A percentile compares a stretch with the other conserved stretches of the same genome.
phyloP scores from a whole-genome alignment of 2,329 filamentous ascomycete species.

The Neonectria sp. region DNA sequence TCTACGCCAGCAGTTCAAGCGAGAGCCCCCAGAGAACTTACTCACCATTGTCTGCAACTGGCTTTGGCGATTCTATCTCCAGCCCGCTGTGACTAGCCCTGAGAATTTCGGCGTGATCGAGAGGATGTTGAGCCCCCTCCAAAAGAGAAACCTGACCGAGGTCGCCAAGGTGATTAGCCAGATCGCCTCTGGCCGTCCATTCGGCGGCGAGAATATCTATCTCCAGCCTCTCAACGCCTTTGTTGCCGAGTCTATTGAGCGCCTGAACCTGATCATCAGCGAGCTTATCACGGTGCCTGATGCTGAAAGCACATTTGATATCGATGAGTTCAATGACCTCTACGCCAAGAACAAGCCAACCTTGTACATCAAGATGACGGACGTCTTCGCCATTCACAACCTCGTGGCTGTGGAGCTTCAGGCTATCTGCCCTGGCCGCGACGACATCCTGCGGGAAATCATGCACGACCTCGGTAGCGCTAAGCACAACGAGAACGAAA shows the following conservation, averaged over 20 bases:
- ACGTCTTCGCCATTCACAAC: conserved; percentile 96
- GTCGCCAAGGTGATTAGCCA: conserved; percentile 94
- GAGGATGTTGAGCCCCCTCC: conserved; percentile 87
- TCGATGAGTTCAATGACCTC: conserved; percentile 98
- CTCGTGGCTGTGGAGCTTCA: conserved; percentile 86
- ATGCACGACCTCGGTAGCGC: conserved; percentile 95
- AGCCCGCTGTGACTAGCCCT: conserved; percentile 89
- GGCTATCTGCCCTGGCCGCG: conserved; percentile 82
- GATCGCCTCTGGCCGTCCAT: conserved; percentile 88
- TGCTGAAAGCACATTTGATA: conserved; percentile 94
- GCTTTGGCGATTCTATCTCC: conserved; percentile 95
- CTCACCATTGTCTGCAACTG: conserved; percentile 90
- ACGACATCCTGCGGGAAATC: conserved; percentile 92
- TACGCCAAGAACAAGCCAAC: conserved; percentile 97
- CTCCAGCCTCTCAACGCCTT: conserved; percentile 96
- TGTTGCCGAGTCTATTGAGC: conserved; percentile 85
- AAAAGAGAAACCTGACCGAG: conserved; percentile 92
- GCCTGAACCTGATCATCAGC: conserved; percentile 81
- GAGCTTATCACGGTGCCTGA: conserved; percentile 87
- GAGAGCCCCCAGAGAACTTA: conserved; percentile 82
- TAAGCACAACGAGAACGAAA: conserved; percentile 95
- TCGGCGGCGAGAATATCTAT: conserved; percentile 96
- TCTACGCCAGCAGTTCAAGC: conserved; percentile 82
- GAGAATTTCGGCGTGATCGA: conserved; percentile 96
- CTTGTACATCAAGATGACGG: conserved; percentile 98